Evolutionary conservation across 306 rosid species (phyloP), one percentile per base, ranked within the genome.

Genomic region (Vigna nakashimae): DNA sequence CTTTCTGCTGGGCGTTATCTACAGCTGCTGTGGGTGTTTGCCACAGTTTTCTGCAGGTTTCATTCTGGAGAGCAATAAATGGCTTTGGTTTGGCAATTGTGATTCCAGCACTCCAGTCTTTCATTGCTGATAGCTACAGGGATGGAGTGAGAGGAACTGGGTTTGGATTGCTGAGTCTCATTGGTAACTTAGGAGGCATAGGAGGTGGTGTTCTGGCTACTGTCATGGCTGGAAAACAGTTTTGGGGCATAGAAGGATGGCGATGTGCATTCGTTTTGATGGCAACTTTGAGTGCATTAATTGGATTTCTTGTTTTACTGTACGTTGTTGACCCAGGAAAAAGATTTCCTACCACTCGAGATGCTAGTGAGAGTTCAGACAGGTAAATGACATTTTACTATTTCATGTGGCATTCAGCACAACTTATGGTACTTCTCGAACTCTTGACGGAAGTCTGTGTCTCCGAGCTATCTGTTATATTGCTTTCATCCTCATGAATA

Each of bases 141-240:
- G 99, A 95, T 53, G 91, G 91, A 9, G 88, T 81, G 63, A 85
- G 99, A 52, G 99, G 99, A 57, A 73, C 84, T 55, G 98, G 99
- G 28, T 95, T 95, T 81, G 99, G 99, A 51, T 73, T 92, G 80
- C 60, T 92, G n/a, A 87, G 79, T 83, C 87, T 95, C 73, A 81
- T 91, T 38, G 99, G 99, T 71, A 77, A 63, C 52, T 50, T 89
- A 43, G 99, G 99, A 28, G 99, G 99, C 49, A 88, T 92, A 55
- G 98, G 99, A 70, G 99, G 99, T 42, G 99, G 99, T 67, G 99
- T 89, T 74, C 34, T 92, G 81, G 98, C 99, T 22, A 95, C 99
- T 0, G 81, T 95, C 76, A 95, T 95, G 99, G 99, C 99, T 49
- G 98, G 98, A 1, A 82, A 91, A 30, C 83, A 84, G 36, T 95